Evolutionary conservation across 345 rosid genomes (phyloP), one percentile per base, ranked within the genome.

Genomic region (Linum trigynum): DNA sequence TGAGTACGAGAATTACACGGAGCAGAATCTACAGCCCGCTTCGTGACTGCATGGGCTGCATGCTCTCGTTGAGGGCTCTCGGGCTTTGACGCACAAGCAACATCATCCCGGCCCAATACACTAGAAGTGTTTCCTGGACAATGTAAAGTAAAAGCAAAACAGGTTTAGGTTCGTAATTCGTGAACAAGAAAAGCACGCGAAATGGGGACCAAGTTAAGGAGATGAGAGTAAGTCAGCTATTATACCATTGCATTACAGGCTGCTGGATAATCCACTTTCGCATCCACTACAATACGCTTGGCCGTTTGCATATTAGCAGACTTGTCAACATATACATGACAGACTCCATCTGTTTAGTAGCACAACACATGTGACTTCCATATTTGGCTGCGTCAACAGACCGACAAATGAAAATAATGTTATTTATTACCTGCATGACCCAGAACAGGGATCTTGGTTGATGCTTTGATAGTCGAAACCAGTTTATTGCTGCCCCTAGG

Each of bases 401-500:
- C n/a, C n/a, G n/a, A n/a, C n/a, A n/a, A 48, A 65, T 53, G 32
- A 42, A 48, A 55, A n/a, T n/a, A 48, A 15, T 2, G 14, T 38
- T 17, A 61, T 57, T 36, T 43, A 61, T 72, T 76, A 94, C 99
- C 97, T 37, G 99, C 84, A 82, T 94, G 99, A 65, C 97, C 97
- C n/a, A 94, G 81, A 66, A 94, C 96, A 65, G 99, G 99, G 71
- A 94, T 90, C 78, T 88, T n/a, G n/a, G n/a, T n/a, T n/a, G n/a
- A n/a, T n/a, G n/a, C n/a, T n/a, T n/a, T n/a, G n/a, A n/a, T n/a
- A n/a, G n/a, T n/a, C n/a, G n/a, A n/a, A n/a, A n/a, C n/a, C n/a
- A n/a, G n/a, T n/a, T n/a, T n/a, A n/a, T n/a, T n/a, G n/a, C n/a
- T n/a, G n/a, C n/a, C n/a, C n/a, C n/a, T n/a, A n/a, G n/a, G n/a